Conservation (phyloP, 202 grass and related monocot species). For the Setaria viridis region DNA sequence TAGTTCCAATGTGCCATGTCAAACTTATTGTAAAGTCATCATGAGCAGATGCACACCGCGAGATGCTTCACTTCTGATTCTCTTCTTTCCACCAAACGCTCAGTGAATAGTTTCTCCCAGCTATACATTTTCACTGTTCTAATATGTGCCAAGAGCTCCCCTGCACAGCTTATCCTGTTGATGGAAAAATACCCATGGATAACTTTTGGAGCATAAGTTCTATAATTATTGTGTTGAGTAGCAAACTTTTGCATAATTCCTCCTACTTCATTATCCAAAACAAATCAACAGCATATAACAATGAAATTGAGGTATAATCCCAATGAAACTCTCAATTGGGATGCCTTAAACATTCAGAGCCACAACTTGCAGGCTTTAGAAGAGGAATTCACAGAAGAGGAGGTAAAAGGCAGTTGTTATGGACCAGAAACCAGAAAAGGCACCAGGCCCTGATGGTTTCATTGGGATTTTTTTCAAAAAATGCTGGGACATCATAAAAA, state of each 20-base stretch:
- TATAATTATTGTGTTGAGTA: slow-evolving; percentile 14
- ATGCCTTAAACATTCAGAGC: no score
- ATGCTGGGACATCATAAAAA: no score
- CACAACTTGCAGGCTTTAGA: no score
- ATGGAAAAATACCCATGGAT: slow-evolving; percentile 22
- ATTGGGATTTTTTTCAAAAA: no score
- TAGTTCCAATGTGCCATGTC: slow-evolving; percentile 25
- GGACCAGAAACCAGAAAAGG: no score
- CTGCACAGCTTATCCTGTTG: slow-evolving; percentile 89
- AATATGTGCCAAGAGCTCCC: slow-evolving; percentile 88
- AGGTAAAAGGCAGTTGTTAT: no score
- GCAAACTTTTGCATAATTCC: slow-evolving; percentile 22
- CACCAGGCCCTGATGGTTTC: no score
- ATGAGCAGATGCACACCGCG: slow-evolving; percentile 62
- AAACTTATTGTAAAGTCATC: slow-evolving; percentile 30
- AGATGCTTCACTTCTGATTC: slow-evolving; percentile 92
- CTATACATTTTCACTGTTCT: slow-evolving; percentile 98
- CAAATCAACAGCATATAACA: slow-evolving; percentile 16
- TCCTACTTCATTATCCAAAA: neutral
- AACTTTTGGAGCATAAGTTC: slow-evolving; percentile 4
- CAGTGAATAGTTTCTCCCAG: slow-evolving; percentile 87
- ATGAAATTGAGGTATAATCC: slow-evolving; percentile 11
- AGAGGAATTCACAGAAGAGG: no score
- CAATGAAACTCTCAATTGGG: no score
- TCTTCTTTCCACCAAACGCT: slow-evolving; percentile 82